Evolutionary conservation across 2,329 filamentous ascomycete genomes (phyloP), one percentile per base, ranked within the genome.

Genomic region (Plenodomus tracheiphilus): DNA sequence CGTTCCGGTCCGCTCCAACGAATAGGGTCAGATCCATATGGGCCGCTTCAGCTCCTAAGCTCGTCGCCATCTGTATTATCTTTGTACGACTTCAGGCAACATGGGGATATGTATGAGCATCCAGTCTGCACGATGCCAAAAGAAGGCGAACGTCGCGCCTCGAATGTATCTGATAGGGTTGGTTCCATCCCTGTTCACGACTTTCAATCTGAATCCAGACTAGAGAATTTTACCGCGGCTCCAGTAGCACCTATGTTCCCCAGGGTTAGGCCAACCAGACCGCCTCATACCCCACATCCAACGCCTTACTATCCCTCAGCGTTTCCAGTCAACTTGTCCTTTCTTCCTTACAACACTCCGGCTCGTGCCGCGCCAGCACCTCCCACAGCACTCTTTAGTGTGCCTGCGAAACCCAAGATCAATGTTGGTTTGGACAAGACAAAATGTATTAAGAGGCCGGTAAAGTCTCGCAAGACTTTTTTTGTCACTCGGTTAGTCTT

Each of bases 311-410:
- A 32, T 32, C 4, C 28, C 4, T 11, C 28, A 4, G 11, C 7
- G 7, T 32, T 32, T 4, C 28, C 28, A 4, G 28, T 4, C 13
- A 32, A 4, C 6, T 32, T 11, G 28, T 4, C 13, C 15, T 15
- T 7, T 15, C 6, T 32, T 11, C 6, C 28, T 11, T 32, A 6
- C 28, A 32, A 15, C 15, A 8, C 6, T 15, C 13, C 13, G 11
- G 13, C 7, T 11, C 4, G 4, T 32, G 7, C 11, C 28, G 13
- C 9, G 35, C 49, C 54, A 21, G 38, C 50, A 18, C 65, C 63
- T 16, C 59, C 60, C 25, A 43, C 58, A 19, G 64, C 41, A 2
- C 38, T 60, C 1, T 66, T 62, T 34, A 58, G 52, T 16, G 60
- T 59, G 19, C 50, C 61, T 19, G 48, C 45, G 5, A 61, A 59